phyloP scores from a whole-genome alignment of 2,329 filamentous ascomycete species.

The Monilinia fructicola region DNA sequence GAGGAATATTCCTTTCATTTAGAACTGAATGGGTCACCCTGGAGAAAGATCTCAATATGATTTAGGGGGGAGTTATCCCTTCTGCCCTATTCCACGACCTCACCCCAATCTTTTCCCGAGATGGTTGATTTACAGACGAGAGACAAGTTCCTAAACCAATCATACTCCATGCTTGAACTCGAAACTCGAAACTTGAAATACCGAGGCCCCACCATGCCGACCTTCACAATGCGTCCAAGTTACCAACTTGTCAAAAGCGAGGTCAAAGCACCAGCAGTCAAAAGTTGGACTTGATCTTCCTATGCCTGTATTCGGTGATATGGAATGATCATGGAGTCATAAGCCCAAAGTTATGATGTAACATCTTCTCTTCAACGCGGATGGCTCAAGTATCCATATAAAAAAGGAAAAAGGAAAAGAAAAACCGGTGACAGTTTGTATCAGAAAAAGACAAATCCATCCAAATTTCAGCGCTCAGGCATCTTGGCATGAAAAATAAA shows the following conservation, averaged over 20 bases:
- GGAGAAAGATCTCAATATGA: background rate
- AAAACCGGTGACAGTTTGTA: too few species aligned
- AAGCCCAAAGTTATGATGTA: background rate
- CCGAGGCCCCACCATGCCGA: background rate
- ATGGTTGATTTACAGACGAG: background rate
- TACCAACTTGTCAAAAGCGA: background rate
- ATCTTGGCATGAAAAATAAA: slow-evolving; percentile 7
- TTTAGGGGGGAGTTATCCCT: background rate
- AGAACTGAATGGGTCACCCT: too few species aligned
- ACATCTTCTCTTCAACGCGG: background rate
- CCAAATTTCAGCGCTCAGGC: slow-evolving; percentile 6
- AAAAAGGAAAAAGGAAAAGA: too few species aligned
- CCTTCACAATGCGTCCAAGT: slow-evolving; percentile 1
- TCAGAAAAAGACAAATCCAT: background rate
- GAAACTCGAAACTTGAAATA: slow-evolving; percentile 10
- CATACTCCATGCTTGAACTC: background rate
- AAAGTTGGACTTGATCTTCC: background rate
- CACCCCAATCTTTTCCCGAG: background rate
- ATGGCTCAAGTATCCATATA: too few species aligned
- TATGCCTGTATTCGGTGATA: background rate
- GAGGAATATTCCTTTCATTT: background rate
- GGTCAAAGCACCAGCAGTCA: background rate
- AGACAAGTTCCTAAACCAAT: background rate
- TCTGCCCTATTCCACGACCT: background rate
- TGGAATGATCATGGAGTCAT: background rate